phyloP scores from a whole-genome alignment of 163 green algal genomes.

The Coccomyxa subellipsoidea region DNA sequence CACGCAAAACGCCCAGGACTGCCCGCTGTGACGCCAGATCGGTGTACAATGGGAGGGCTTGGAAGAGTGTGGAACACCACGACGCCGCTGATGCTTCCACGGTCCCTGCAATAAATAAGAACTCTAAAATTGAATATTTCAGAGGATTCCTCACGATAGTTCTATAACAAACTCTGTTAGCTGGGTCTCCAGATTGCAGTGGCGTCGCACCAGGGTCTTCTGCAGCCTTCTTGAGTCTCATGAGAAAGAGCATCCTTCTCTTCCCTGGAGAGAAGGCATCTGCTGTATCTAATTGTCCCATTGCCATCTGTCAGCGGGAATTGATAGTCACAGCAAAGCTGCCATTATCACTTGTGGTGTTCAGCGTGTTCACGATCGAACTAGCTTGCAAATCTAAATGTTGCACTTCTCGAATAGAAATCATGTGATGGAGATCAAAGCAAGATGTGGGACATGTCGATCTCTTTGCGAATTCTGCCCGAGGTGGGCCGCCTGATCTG shows the following conservation, averaged over 20 bases:
- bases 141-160: not conserved
- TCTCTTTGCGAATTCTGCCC: too few relatives aligned
- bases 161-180: not conserved
- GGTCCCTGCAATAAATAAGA: slow-evolving; percentile 15
- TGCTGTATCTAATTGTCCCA: not conserved
- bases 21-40: slow-evolving; percentile 30
- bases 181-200: not conserved
- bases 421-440: too few relatives aligned
- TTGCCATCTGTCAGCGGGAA: not conserved
- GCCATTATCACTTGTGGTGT: not conserved
- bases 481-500: not conserved
- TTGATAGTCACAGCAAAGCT: not conserved
- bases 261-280: not conserved
- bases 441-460: too few relatives aligned
- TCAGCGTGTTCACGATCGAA: not conserved
- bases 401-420: too few relatives aligned
- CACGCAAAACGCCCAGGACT: slow-evolving; percentile 17
- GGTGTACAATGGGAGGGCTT: slow-evolving; percentile 41
- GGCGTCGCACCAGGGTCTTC: not conserved
- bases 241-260: not conserved
- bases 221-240: not conserved
- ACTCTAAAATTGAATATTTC: too few relatives aligned
- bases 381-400: too few relatives aligned
- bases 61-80: slow-evolving; percentile 46
- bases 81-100: slow-evolving; percentile 37